These are phyloP conservation scores for Cryphonectria radicalis DNA, from an alignment of 2,329 filamentous ascomycete species.

Conservation along the genomic window DNA sequence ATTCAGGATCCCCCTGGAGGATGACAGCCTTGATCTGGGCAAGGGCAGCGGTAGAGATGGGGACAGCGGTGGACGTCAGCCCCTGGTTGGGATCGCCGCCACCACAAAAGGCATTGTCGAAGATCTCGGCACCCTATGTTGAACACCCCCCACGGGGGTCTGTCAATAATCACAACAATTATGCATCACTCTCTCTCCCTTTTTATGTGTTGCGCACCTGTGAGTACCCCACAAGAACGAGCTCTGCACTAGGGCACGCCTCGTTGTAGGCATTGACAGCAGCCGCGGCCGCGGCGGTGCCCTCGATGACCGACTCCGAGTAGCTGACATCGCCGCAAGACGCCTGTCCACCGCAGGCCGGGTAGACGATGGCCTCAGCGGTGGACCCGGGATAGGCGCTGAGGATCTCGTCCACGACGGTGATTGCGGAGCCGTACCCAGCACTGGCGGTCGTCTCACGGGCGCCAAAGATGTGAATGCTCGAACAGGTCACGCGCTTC, in stretches of 20 bases:
- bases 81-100: conserved; percentile 55
- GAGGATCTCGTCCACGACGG: conserved; percentile 55
- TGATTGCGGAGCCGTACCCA: conserved; percentile 56
- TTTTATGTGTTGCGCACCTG: conserved; percentile 45
- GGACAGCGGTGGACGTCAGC: conserved; percentile 47
- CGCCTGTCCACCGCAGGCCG: conserved; percentile 65
- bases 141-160: not conserved
- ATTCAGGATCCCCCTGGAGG: conserved; percentile 67
- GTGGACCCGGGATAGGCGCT: conserved; percentile 54
- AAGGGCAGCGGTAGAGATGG: conserved; percentile 51
- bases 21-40: conserved; percentile 65
- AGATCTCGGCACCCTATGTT: conserved; percentile 62
- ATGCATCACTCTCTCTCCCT: no score
- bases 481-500: conserved; percentile 53
- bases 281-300: conserved; percentile 60
- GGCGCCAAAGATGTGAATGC: conserved; percentile 51
- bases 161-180: no score
- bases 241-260: conserved; percentile 59
- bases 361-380: conserved; percentile 59
- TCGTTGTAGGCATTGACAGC: conserved; percentile 63
- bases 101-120: conserved; percentile 67
- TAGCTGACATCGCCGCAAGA: conserved; percentile 64
- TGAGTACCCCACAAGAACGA: conserved; percentile 66
- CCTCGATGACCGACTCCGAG: conserved; percentile 60
- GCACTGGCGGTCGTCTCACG: conserved; percentile 53